These are phyloP conservation scores for Fusarium succisae DNA, from an alignment of 2,329 filamentous ascomycete genomes.

Conservation along the genomic window DNA sequence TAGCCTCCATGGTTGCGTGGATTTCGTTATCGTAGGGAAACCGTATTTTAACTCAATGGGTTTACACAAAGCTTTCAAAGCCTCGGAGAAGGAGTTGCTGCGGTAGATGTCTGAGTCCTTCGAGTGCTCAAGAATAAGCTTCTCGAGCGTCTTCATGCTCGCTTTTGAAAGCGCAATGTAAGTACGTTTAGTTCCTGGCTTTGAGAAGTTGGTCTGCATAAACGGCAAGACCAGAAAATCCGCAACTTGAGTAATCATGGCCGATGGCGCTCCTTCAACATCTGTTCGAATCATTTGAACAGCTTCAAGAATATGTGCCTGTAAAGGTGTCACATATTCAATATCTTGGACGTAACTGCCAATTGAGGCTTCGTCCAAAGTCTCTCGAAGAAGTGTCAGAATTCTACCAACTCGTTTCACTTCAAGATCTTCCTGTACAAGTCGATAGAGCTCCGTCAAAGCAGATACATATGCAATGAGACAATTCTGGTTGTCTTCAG, in stretches of 20 bases:
- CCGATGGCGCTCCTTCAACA: conserved; percentile 69
- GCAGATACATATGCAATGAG: conserved; percentile 85
- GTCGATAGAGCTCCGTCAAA: conserved; percentile 79
- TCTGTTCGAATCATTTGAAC: conserved; percentile 75
- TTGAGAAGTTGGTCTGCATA: conserved; percentile 49
- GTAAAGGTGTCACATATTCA: conserved; percentile 77
- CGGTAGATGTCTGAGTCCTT: conserved; percentile 73
- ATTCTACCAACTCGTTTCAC: conserved; percentile 72
- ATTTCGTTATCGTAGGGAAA: conserved; percentile 77
- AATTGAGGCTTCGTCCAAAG: conserved; percentile 75
- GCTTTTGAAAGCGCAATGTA: conserved; percentile 91
- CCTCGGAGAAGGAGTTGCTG: conserved; percentile 71
- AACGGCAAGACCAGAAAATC: conserved; percentile 79
- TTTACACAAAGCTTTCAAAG: conserved; percentile 72
- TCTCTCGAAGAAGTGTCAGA: conserved; percentile 74
- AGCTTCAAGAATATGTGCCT: conserved; percentile 73
- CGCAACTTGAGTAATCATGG: conserved; percentile 74
- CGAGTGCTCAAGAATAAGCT: conserved; percentile 67
- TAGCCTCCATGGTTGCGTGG: conserved; percentile 78
- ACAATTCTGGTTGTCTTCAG: conserved; percentile 78
- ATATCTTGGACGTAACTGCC: conserved; percentile 76
- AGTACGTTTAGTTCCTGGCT: conserved; percentile 67
- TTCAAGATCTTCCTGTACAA: conserved; percentile 73
- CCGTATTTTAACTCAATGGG: conserved; percentile 84
- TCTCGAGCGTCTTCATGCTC: conserved; percentile 76